Base-by-base conservation (phyloP, 345 rosid species). In the Heritiera fomes region DNA sequence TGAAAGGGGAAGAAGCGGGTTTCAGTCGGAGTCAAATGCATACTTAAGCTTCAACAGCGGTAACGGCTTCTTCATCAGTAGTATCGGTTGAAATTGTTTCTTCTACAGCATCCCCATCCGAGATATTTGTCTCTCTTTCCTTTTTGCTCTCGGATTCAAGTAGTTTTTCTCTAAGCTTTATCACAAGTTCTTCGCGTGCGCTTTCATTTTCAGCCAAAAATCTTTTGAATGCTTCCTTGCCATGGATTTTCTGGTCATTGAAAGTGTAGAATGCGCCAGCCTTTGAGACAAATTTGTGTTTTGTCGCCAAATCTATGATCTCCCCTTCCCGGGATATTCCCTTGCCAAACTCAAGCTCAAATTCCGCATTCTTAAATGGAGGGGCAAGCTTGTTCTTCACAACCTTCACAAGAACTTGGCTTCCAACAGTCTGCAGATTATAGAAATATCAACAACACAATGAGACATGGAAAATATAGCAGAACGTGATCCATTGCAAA, bases 331-430 rank as follows among this genome's bases (percentile, higher is more conserved):
- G 88, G 79, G 90, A 85, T 81, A 97, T 97, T 79, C 99, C 99
- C 87, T 90, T 97, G 60, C 99, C 99, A 74, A 94, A 97, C 82
- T 91, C 96, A 17, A 97, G 95, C 84, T 93, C 99, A 81, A 94
- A 97, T 73, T 87, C 87, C 4, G 88, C 94, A 4, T 91, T 90
- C 86, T 85, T 90, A 74, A 97, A 97, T 5, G 99, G 99, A 28
- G 99, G 94, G 20, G 98, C 93, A 20, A 91, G 97, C 86, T 97
- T 94, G 87, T 94, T 97, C 90, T 97, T 97, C 81, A 94, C 96
- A 77, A 97, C 82, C 87, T 97, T 94, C 62, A 93, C 98, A 32
- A 82, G 82, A 53, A 97, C 87, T 86, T 88, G 90, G 82, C 92
- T 89, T 79, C 98, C 98, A 5, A 86, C 73, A 38, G 87, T 91